A percentile compares a stretch with the other conserved stretches of the same genome.
These are phyloP conservation scores for Aspergillus texensis DNA, from an alignment of 2,329 filamentous ascomycete genomes.

Conservation along the genomic window DNA sequence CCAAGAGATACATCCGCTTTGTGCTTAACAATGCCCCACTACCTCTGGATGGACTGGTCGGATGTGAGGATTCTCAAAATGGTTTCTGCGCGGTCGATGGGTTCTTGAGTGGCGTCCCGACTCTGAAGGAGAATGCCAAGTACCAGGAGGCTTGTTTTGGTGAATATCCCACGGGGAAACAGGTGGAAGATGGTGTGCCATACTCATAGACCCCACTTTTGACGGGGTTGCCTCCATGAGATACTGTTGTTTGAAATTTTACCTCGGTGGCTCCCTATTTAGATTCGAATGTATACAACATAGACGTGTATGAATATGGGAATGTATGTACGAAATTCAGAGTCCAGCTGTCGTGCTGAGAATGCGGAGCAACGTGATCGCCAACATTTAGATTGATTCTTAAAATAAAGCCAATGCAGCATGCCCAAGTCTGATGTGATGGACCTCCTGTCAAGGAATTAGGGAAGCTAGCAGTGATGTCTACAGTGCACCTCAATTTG, in stretches of 20 bases:
- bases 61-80: slow-evolving; percentile 28
- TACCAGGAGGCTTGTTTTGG: slow-evolving; percentile 36
- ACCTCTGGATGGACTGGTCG: slow-evolving; percentile 29
- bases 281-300: not conserved
- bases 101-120: slow-evolving; percentile 28
- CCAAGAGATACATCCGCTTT: slow-evolving; percentile 33
- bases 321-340: not conserved
- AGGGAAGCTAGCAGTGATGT: too few relatives aligned
- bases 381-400: too few relatives aligned
- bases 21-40: slow-evolving; percentile 33
- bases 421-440: too few relatives aligned
- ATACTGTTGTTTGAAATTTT: not conserved
- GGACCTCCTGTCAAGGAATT: too few relatives aligned
- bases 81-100: slow-evolving; percentile 33
- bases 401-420: too few relatives aligned
- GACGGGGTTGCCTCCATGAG: not conserved
- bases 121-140: slow-evolving; percentile 28
- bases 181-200: slow-evolving; percentile 30
- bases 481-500: too few relatives aligned
- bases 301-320: not conserved
- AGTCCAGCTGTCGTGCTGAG: not conserved
- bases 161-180: slow-evolving; percentile 25
- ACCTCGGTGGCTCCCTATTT: not conserved
- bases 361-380: not conserved
- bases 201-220: not conserved